Evolutionary conservation across 768 basidiomycete genomes (phyloP), one percentile per base, ranked within the genome.

Genomic region (Rhodotorula taiwanensis): DNA sequence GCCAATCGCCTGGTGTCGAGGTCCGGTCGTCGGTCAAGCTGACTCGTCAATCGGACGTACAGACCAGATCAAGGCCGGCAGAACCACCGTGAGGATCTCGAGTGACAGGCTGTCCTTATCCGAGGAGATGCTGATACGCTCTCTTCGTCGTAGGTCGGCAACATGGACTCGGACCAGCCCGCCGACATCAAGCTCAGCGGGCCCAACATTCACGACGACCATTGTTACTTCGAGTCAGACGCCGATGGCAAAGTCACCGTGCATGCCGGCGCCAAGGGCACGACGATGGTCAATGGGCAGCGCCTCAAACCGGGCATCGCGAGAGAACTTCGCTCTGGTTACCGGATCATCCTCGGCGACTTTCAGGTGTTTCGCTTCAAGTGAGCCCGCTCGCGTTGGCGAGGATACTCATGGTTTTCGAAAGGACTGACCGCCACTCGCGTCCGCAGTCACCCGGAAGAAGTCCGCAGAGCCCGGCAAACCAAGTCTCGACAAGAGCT

Each of bases 331-430:
- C 84, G 86, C 42, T 92, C 93, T 57, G 95, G 95, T 41, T 98
- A 86, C 76, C 88, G 95, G 34, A 89, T 99, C 73, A 99, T 99
- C 75, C 82, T 99, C 54, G 94, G 94, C 57, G 93, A 97, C 70
- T 86, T 91, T 68, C 95, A 99, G 78, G 92, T 98, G 59, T 99
- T 99, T 76, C 84, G 95, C 23, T 98, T 95, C 77, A 98, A 78
- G 68, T 69, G 52, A 28, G 70, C 49, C 25, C 4, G n/a, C 11
- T n/a, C 15, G 10, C 23, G n/a, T 7, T 39, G 9, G 36, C 36
- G 36, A n/a, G n/a, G n/a, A n/a, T n/a, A n/a, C n/a, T n/a, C n/a
- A n/a, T n/a, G n/a, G n/a, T n/a, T n/a, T n/a, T n/a, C n/a, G n/a
- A n/a, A n/a, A n/a, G n/a, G 4, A 8, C 53, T 48, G 27, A 57